Evolutionary conservation across 2,329 filamentous ascomycete species (phyloP).

Genomic region (Thelonectria olida): DNA sequence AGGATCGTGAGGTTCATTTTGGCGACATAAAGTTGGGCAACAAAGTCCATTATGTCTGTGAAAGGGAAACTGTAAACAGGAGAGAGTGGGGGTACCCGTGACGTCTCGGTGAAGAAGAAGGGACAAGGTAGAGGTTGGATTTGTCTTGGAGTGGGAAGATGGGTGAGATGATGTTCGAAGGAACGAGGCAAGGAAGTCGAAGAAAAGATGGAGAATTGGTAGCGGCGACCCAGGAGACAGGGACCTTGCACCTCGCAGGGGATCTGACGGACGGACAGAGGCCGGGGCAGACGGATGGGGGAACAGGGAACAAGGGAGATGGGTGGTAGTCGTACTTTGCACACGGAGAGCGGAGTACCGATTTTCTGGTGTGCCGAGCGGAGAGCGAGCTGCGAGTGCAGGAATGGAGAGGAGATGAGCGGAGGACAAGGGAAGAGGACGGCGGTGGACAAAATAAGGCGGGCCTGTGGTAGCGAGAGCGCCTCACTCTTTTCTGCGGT

Average conservation of each 20-base stretch:
- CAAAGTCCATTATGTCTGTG: constrained; percentile 33
- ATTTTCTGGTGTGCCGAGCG: neutral
- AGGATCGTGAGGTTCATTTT: constrained; percentile 38
- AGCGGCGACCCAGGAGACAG: constrained; percentile 1
- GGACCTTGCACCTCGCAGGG: neutral
- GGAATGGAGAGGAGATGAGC: no score
- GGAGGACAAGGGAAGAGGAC: neutral
- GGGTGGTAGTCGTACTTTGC: neutral
- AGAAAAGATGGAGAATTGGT: neutral
- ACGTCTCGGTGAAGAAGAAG: constrained; percentile 40
- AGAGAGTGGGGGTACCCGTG: constrained; percentile 36
- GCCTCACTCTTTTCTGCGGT: neutral
- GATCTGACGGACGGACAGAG: neutral
- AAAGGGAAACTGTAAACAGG: constrained; percentile 20
- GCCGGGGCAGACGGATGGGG: neutral
- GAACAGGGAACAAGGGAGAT: neutral
- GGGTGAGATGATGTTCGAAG: constrained; percentile 32
- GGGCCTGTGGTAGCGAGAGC: neutral
- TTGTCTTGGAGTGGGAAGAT: constrained; percentile 22
- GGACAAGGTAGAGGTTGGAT: constrained; percentile 26
- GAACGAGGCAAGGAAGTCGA: no score
- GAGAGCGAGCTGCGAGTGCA: neutral
- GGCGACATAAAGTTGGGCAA: constrained; percentile 34
- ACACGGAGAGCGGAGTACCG: neutral
- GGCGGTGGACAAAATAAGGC: constrained; percentile 16